Base-by-base conservation (phyloP, 202 grass and related monocot species). In the Musa balbisiana region DNA sequence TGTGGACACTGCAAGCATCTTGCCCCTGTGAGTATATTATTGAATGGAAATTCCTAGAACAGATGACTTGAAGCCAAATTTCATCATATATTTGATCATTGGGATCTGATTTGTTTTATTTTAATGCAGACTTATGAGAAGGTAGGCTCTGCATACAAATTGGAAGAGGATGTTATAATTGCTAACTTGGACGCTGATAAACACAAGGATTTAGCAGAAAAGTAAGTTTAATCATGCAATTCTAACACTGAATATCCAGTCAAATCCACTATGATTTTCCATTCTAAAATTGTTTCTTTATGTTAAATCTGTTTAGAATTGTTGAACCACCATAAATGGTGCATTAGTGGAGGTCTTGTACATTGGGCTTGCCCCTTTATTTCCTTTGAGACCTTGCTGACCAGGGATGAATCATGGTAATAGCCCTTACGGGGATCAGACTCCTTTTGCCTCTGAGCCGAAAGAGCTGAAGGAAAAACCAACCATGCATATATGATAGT, bases 1-100 rank as follows among this genome's bases (percentile, higher is more conserved):
- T 96, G 92, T 72, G 92, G 92, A 62, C 92, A 96, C 75, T 96
- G 92, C 87, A 96, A 96, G 85, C 78, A 82, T 81, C 92, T 96
- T 90, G 89, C 92, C 78, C 92, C 92, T 52, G 89, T 96, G 74
- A 92, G 89, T 92, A 83, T 52, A 76, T 79, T n/a, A 72, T 80
- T 15, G 58, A 64, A 64, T 52, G 43, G 58, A 49, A 82, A 17
- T 23, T 11, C 56, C 51, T 78, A 27, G 23, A 19, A 11, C 10
- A n/a, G 16, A 69, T n/a, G 29, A 3, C 13, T 50, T 6, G n/a
- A n/a, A 1, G 16, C 16, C 2, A n/a, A n/a, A 70, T 10, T 51
- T 70, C 4, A 2, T 22, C 33, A 69, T 50, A 16, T 43, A 43
- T 8, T 64, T 55, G 76, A 20, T 52, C 67, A 17, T 84, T 22